Evolutionary conservation across 1,284 basidiomycete species (phyloP), one percentile per base, ranked within the genome.

Genomic region (Fomitopsis betulina): DNA sequence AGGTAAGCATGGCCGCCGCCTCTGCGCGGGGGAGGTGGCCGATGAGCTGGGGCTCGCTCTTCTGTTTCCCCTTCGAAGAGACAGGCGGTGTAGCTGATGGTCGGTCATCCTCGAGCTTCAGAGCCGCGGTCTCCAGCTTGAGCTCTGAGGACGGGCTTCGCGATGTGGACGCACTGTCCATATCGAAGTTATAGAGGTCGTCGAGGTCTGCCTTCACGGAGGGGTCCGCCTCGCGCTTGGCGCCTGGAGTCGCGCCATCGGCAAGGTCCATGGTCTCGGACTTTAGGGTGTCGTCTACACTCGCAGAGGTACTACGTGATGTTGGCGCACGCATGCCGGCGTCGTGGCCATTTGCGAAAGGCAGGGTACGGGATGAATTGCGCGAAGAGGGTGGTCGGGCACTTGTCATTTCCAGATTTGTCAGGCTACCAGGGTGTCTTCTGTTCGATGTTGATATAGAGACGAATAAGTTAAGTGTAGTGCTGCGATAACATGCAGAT

Each of bases 1-100:
- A 99, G 6, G 85, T 90, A 64, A 75, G 76, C 64, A 89, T 73
- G 32, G 96, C 96, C 40, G 81, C 84, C 58, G 84, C 78, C 69
- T 88, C 84, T 25, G 93, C 93, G 35, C 82, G 72, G 15, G 92
- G 90, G 37, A 96, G 80, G 74, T 94, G 77, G 15, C 82, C 82
- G 63, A 96, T 91, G 67, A 95, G 82, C 74, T 88, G 88, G 19
- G 70, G 62, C 58, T 70, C 77, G 35, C 59, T 62, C 59, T 68
- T 74, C 39, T 65, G 61, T 55, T 67, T 69, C 33, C 59, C 19
- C 30, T 55, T 49, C 12, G 58, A 58, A 38, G 63, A 62, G 8
- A 61, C 68, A 63, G 63, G 67, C 54, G 65, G 73, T 62, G 67
- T 70, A 60, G 59, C 69, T 65, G 64, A 67, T 61, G 61, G 71